These are phyloP conservation scores for Paraconiothyrium brasiliense DNA, from an alignment of 2,329 filamentous ascomycete genomes.

Conservation along the genomic window DNA sequence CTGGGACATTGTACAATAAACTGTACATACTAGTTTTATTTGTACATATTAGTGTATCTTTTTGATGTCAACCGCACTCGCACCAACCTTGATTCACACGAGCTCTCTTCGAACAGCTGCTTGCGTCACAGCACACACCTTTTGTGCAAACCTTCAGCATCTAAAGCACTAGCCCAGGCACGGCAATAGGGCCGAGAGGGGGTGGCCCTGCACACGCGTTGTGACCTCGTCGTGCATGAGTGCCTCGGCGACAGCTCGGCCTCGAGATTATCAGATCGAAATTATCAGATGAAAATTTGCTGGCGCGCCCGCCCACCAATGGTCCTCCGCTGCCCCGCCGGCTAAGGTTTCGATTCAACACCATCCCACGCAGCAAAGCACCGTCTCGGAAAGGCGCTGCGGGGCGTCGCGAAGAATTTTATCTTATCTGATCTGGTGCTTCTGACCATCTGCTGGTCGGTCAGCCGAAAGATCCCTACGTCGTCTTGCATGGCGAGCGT, in stretches of 20 bases:
- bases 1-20: neutral
- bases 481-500: constrained; percentile 22
- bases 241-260: constrained; percentile 1
- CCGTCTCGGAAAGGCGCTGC: constrained; percentile 32
- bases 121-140: constrained; percentile 38
- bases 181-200: constrained; percentile 30
- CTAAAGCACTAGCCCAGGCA: constrained; percentile 29
- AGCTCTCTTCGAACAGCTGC: constrained; percentile 24
- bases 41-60: neutral
- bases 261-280: constrained; percentile 1
- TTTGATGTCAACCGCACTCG: neutral
- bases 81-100: neutral
- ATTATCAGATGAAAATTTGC: constrained; percentile 17
- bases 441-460: constrained; percentile 10
- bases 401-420: constrained; percentile 41
- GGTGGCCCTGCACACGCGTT: constrained; percentile 29
- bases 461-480: constrained; percentile 35
- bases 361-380: constrained; percentile 29
- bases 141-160: constrained; percentile 17
- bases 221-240: constrained; percentile 12
- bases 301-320: constrained; percentile 5
- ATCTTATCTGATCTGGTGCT: constrained; percentile 44
- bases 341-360: constrained; percentile 27
- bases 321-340: constrained; percentile 22
- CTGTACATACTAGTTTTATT: neutral